Evolutionary conservation across 202 grass and related monocot species (phyloP), one percentile per base, ranked within the genome.

Genomic region (Miscanthus sacchariflorus): DNA sequence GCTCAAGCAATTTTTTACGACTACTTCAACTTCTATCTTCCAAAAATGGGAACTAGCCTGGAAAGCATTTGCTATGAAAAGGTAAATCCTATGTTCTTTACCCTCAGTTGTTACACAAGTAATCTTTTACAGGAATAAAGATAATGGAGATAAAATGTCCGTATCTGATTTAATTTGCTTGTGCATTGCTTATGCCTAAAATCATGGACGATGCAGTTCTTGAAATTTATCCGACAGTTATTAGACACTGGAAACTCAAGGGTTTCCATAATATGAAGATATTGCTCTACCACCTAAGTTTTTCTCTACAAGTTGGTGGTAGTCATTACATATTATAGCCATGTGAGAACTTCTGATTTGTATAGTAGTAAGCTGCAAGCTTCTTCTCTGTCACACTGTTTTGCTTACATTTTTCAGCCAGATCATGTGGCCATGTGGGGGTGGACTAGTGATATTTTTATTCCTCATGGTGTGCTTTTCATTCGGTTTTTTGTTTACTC

Each of bases 21-120:
- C 66, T 99, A 96, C 89, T 99, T 92, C 79, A 92, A 92, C 87
- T 99, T 83, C 77, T 96, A 99, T 90, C 89, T 93, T 86, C 96
- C 94, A 49, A 99, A 96, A 89, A 92, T 96, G 96, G 96, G 94
- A 67, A 93, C 85, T 69, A 91, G 86, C 70, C 90, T 99, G 78
- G 85, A 90, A 85, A 99, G 89, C 85, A 91, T 96, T 70, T 99
- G 92, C 76, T 96, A 89, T 82, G 92, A 99, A 38, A 95, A 96
- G 94, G 96, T 95, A 77, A 82, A 49, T 72, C 28, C 39, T 82
- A 81, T 33, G 5, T 46, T 87, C 19, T 69, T n/a, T 82, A 64
- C 64, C 11, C 2, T 84, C 66, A 38, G 76, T 89, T 89, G 21
- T 73, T 75, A 23, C 38, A 38, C 23, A 68, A 72, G n/a, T 45